phyloP scores from a whole-genome alignment of 1,139 yeast species.

The Kurtzmaniella quercitrusa region DNA sequence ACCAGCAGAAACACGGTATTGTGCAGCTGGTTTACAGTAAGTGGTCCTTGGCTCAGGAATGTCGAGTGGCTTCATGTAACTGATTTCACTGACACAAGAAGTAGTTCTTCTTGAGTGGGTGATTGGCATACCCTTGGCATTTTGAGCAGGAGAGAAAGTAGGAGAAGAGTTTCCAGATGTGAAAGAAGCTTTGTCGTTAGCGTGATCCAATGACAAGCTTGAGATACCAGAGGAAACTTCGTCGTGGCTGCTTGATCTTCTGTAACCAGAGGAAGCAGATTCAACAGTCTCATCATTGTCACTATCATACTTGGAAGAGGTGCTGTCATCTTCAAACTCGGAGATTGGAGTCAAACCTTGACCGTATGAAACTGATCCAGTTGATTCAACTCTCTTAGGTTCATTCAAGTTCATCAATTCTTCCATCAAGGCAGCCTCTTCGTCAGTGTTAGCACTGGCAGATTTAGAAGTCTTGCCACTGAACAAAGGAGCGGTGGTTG shows the following conservation, averaged over 20 bases:
- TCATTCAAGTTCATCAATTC: slow-evolving; percentile 5
- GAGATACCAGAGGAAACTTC: slow-evolving; percentile 33
- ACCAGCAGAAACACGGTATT: slow-evolving; percentile 31
- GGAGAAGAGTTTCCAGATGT: slow-evolving; percentile 16
- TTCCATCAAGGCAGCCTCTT: slow-evolving; percentile 6
- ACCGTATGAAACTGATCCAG: slow-evolving; percentile 2
- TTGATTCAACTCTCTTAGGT: neutral
- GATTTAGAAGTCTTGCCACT: neutral
- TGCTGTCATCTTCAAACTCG: slow-evolving; percentile 30
- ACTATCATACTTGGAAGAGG: slow-evolving; percentile 34
- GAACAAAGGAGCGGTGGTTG: slow-evolving; percentile 7
- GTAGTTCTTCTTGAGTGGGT: slow-evolving; percentile 8
- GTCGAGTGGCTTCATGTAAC: slow-evolving; percentile 13
- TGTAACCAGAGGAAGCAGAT: slow-evolving; percentile 17
- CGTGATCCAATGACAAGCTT: slow-evolving; percentile 39
- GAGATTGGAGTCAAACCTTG: slow-evolving; percentile 40
- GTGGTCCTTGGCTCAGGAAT: slow-evolving; percentile 10
- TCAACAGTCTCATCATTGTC: slow-evolving; percentile 18
- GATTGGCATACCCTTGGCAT: neutral
- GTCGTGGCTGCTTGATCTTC: slow-evolving; percentile 15
- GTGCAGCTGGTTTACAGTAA: slow-evolving; percentile 13
- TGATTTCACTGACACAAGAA: slow-evolving; percentile 13
- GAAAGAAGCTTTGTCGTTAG: slow-evolving; percentile 26
- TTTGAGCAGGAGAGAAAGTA: slow-evolving; percentile 6
- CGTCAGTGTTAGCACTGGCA: neutral